A percentile compares a stretch with the other conserved stretches of the same genome.
phyloP scores from a whole-genome alignment of 495 filamentous ascomycete genomes.

The Sordaria brevicollis region DNA sequence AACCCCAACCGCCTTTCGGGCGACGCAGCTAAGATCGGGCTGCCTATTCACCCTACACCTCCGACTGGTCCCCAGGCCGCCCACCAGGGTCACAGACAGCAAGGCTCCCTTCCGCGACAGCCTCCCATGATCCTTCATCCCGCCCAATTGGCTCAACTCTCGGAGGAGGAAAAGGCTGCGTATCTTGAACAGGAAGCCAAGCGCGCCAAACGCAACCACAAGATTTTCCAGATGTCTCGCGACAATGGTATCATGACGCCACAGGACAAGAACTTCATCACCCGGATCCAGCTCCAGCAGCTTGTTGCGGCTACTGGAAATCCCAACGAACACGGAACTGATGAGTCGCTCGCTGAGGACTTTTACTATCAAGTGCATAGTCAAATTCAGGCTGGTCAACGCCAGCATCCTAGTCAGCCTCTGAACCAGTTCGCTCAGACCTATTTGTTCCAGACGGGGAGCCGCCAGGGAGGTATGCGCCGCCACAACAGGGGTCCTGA shows the following conservation, averaged over 20 bases:
- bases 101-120: constrained; percentile 28
- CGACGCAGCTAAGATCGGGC: constrained; percentile 23
- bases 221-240: constrained; percentile 86
- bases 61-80: constrained; percentile 7
- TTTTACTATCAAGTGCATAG: constrained; percentile 98
- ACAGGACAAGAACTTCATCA: constrained; percentile 98
- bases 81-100: constrained; percentile 25
- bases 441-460: constrained; percentile 87
- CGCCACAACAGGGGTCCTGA: constrained; percentile 71
- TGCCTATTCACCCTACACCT: constrained; percentile 15
- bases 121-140: constrained; percentile 48
- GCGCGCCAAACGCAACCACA: constrained; percentile 94
- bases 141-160: constrained; percentile 66
- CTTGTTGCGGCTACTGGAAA: constrained; percentile 86
- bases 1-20: constrained; percentile 35
- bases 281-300: constrained; percentile 93
- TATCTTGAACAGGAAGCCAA: constrained; percentile 87
- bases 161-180: constrained; percentile 66
- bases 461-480: constrained; percentile 58
- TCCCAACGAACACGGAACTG: constrained; percentile 65
- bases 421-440: constrained; percentile 95
- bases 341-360: constrained; percentile 75
- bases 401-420: constrained; percentile 82
- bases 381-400: constrained; percentile 79
- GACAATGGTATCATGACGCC: constrained; percentile 98